A percentile compares a stretch with the other conserved stretches of the same genome.
These are phyloP conservation scores for Tylopilus sp. DNA, from an alignment of 768 basidiomycete genomes.

Conservation along the genomic window DNA sequence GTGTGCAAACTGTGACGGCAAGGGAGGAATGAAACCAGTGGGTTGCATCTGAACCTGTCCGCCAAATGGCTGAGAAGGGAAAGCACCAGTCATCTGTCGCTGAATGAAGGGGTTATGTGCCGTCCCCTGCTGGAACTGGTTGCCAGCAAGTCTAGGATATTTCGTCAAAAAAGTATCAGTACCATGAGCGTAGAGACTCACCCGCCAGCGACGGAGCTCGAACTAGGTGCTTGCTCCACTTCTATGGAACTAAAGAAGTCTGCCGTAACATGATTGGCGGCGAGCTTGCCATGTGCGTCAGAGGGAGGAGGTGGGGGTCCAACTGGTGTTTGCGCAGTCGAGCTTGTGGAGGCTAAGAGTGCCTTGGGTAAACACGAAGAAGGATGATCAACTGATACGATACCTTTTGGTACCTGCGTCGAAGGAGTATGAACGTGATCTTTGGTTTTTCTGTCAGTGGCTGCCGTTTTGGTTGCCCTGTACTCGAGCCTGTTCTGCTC, in stretches of 20 bases:
- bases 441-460: slow-evolving; percentile 43
- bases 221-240: slow-evolving; percentile 69
- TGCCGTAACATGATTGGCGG: slow-evolving; percentile 48
- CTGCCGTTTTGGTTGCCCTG: slow-evolving; percentile 72
- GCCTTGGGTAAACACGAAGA: slow-evolving; percentile 12
- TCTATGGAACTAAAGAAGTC: slow-evolving; percentile 94
- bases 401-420: slow-evolving; percentile 18
- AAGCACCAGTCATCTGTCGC: slow-evolving; percentile 49
- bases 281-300: slow-evolving; percentile 30
- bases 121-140: slow-evolving; percentile 56
- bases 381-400: background rate
- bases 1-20: slow-evolving; percentile 36
- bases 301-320: slow-evolving; percentile 24
- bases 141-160: slow-evolving; percentile 42
- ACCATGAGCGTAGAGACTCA: background rate
- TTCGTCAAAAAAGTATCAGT: slow-evolving; percentile 8
- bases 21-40: slow-evolving; percentile 52
- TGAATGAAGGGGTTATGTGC: slow-evolving; percentile 77
- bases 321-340: slow-evolving; percentile 17
- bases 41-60: slow-evolving; percentile 49
- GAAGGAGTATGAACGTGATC: slow-evolving; percentile 9
- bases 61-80: slow-evolving; percentile 41
- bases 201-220: slow-evolving; percentile 62
- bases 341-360: slow-evolving; percentile 18
- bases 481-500: slow-evolving; percentile 95